phyloP scores from a whole-genome alignment of 768 basidiomycete species.

The Galerina marginata region DNA sequence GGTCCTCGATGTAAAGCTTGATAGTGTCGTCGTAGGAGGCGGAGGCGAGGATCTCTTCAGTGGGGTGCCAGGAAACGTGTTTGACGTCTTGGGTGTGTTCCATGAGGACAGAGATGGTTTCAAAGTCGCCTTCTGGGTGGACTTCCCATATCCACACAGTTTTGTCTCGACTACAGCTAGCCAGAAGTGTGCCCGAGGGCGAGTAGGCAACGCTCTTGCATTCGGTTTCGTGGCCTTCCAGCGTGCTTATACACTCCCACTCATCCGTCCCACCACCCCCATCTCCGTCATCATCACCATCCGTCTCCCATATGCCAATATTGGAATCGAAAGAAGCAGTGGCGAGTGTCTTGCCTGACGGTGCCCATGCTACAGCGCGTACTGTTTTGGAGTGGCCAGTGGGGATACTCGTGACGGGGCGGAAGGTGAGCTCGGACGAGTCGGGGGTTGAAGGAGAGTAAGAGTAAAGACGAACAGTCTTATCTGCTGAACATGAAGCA shows the following conservation, averaged over 20 bases:
- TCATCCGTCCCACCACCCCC: constrained; percentile 21
- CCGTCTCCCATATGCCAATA: constrained; percentile 89
- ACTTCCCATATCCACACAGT: constrained; percentile 99
- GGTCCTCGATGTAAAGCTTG: constrained; percentile 92
- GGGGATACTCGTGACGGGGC: constrained; percentile 65
- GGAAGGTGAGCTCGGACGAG: constrained; percentile 42
- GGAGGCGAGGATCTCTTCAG: constrained; percentile 96
- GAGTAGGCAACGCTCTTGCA: constrained; percentile 93
- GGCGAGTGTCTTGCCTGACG: constrained; percentile 84
- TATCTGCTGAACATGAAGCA: constrained; percentile 40
- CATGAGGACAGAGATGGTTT: constrained; percentile 95
- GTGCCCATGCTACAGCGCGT: constrained; percentile 86
- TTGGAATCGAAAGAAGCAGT: constrained; percentile 95
- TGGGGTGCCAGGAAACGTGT: constrained; percentile 92
- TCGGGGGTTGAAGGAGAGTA: too few species aligned
- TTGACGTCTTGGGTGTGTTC: constrained; percentile 98
- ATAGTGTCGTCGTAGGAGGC: constrained; percentile 97
- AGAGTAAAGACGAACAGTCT: too few species aligned
- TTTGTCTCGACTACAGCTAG: constrained; percentile 95
- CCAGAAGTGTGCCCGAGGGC: constrained; percentile 75
- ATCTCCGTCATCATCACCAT: constrained; percentile 22
- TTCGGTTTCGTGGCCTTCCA: constrained; percentile 97
- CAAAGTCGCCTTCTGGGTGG: constrained; percentile 91
- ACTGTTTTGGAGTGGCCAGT: constrained; percentile 92
- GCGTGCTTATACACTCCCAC: constrained; percentile 86